Conservation (phyloP, 192 early-diverging fungal species). For the Coemansia brasiliensis region DNA sequence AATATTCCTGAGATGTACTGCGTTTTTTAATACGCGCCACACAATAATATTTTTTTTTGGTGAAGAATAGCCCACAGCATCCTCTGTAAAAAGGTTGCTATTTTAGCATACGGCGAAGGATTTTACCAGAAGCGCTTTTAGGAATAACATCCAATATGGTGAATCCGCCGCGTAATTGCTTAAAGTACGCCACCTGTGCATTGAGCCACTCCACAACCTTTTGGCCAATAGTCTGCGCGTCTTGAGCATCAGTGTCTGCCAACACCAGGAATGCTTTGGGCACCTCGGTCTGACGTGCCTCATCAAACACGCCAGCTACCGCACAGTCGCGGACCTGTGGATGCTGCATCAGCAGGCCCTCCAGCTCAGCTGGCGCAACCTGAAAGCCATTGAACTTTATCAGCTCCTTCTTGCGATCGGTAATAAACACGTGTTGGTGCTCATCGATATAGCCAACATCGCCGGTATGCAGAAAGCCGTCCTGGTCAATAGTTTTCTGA, state of each 20-base stretch:
- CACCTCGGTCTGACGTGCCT: constrained; percentile 55
- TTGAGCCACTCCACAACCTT: constrained; percentile 30
- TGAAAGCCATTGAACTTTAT: constrained; percentile 87
- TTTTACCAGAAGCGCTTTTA: constrained; percentile 32
- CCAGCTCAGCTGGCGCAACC: constrained; percentile 83
- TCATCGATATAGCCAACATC: constrained; percentile 72
- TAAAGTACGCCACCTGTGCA: constrained; percentile 33
- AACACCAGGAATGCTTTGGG: constrained; percentile 38
- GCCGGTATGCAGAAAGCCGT: constrained; percentile 81
- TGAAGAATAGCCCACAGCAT: no score
- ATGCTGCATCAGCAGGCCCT: constrained; percentile 68
- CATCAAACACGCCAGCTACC: constrained; percentile 62
- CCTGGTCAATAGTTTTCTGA: constrained; percentile 60
- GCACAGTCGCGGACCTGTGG: constrained; percentile 65
- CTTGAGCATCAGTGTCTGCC: constrained; percentile 2
- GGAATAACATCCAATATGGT: constrained; percentile 22
- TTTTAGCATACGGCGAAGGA: constrained; percentile 42
- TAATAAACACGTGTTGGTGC: constrained; percentile 59
- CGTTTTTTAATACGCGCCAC: not conserved
- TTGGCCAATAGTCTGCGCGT: not conserved
- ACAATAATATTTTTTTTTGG: not conserved
- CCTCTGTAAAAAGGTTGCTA: no score
- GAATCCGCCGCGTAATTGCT: constrained; percentile 39
- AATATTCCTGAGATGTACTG: not conserved
- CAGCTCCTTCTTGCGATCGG: constrained; percentile 81